phyloP scores from a whole-genome alignment of 108 stramenopile species.

The Phaeodactylum tricornutum region DNA sequence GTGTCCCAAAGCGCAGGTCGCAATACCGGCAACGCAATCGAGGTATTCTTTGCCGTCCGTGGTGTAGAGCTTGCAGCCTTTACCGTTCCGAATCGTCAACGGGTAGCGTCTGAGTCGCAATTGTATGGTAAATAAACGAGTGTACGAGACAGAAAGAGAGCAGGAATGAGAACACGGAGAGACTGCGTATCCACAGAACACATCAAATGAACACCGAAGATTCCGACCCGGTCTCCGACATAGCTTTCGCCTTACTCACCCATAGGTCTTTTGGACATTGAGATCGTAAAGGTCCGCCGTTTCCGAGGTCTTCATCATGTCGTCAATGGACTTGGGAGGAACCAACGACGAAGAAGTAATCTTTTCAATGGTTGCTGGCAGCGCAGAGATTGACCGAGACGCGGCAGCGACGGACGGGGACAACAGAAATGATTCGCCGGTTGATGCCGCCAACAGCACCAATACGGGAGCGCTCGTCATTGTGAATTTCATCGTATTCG shows the following conservation, averaged over 20 bases:
- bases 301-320: neutral
- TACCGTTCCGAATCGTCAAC: slow-evolving; percentile 69
- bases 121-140: neutral
- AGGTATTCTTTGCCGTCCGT: slow-evolving; percentile 81
- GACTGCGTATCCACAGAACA: neutral
- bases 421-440: too few relatives aligned
- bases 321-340: slow-evolving; percentile 8
- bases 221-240: neutral
- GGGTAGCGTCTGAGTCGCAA: slow-evolving; percentile 53
- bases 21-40: slow-evolving; percentile 94
- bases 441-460: too few relatives aligned
- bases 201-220: neutral
- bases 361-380: too few relatives aligned
- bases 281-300: slow-evolving; percentile 34
- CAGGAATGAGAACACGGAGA: neutral
- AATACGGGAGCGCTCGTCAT: too few relatives aligned
- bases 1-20: slow-evolving; percentile 93
- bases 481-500: too few relatives aligned
- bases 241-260: slow-evolving; percentile 21
- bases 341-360: too few relatives aligned
- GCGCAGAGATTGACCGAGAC: too few relatives aligned
- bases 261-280: slow-evolving; percentile 78
- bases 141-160: neutral
- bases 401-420: too few relatives aligned
- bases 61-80: slow-evolving; percentile 72